phyloP scores from a whole-genome alignment of 2,329 filamentous ascomycete species.

The Chrysoporthe cubensis region DNA sequence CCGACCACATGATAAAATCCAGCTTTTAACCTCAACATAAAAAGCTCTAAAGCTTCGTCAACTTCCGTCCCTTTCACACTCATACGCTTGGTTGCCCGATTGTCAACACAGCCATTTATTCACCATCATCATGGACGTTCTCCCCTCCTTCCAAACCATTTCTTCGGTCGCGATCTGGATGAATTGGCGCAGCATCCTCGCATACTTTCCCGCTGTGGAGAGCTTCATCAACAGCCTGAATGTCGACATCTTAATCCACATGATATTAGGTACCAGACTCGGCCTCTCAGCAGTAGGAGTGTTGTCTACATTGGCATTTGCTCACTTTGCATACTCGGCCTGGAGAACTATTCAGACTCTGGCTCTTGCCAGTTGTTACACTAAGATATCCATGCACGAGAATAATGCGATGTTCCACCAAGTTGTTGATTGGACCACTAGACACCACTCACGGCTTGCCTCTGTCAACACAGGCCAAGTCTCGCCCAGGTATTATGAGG shows the following conservation, averaged over 20 bases:
- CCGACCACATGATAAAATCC: not conserved
- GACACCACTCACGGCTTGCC: constrained; percentile 10
- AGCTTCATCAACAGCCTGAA: constrained; percentile 11
- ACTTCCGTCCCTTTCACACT: not conserved
- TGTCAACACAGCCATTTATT: not conserved
- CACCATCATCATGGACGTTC: constrained; percentile 18
- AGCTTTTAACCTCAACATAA: not conserved
- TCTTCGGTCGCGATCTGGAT: constrained; percentile 25
- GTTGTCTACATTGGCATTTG: not conserved
- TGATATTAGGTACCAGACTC: constrained; percentile 12
- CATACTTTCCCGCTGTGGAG: constrained; percentile 21
- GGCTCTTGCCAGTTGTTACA: constrained; percentile 14
- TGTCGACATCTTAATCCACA: constrained; percentile 14
- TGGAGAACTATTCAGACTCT: constrained; percentile 9
- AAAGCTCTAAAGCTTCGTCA: not conserved
- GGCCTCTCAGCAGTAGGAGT: constrained; percentile 16
- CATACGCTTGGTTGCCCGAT: not conserved
- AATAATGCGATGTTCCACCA: constrained; percentile 1
- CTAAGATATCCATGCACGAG: constrained; percentile 22
- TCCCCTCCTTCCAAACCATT: constrained; percentile 14
- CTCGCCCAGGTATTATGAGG: not conserved
- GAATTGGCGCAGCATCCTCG: constrained; percentile 26
- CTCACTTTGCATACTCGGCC: constrained; percentile 13
- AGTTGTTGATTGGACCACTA: constrained; percentile 16
- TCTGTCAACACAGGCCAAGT: constrained; percentile 16